phyloP scores from a whole-genome alignment of 2,329 filamentous ascomycete species.

The Aspergillus proliferans region DNA sequence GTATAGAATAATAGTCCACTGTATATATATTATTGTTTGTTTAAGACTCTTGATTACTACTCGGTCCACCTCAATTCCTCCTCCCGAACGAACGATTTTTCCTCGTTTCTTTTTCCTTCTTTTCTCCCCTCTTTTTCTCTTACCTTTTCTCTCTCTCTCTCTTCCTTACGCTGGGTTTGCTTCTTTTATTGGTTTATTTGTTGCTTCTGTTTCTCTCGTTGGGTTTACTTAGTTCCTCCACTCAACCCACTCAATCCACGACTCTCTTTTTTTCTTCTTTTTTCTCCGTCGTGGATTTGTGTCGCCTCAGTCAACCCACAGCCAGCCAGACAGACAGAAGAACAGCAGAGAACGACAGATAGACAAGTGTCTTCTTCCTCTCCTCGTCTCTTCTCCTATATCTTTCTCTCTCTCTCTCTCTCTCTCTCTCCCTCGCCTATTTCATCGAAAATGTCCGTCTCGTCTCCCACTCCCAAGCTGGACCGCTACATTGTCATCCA shows the following conservation, averaged over 20 bases:
- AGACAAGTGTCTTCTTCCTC: not conserved
- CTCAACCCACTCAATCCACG: conserved; percentile 1
- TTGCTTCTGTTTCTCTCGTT: not conserved
- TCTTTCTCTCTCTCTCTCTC: conserved; percentile 11
- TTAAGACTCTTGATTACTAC: not conserved
- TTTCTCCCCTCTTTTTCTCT: conserved; percentile 9
- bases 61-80: conserved; percentile 17
- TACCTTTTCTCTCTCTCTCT: conserved; percentile 5
- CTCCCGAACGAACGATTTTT: conserved; percentile 6
- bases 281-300: not conserved
- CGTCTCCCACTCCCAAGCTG: conserved; percentile 61
- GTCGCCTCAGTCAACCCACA: not conserved
- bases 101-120: conserved; percentile 11
- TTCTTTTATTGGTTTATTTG: not conserved
- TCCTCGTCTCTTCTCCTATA: conserved; percentile 7
- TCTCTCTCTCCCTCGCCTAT: conserved; percentile 14
- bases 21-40: not conserved
- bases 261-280: not conserved
- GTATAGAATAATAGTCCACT: not conserved
- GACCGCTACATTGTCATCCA: conserved; percentile 98
- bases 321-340: too few relatives aligned
- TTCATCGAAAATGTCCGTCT: conserved; percentile 38
- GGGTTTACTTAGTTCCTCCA: not conserved
- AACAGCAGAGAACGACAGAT: not conserved
- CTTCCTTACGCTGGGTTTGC: not conserved